Base-by-base conservation (phyloP, 129 eudicot genomes). In the Flaveria linearis region DNA sequence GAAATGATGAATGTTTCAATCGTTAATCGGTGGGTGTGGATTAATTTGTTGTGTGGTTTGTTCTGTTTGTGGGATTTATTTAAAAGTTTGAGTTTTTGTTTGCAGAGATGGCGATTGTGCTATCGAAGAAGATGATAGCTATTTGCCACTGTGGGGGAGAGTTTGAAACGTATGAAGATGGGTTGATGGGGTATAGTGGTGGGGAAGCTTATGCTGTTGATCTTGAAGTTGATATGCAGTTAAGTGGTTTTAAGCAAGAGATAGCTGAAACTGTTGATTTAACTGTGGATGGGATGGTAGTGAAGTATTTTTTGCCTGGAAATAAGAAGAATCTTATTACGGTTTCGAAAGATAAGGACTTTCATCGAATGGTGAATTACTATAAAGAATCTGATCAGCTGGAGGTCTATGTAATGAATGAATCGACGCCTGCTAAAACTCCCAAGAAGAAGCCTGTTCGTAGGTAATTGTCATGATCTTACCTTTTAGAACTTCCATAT, bases 161-260 rank as follows among this genome's bases (percentile, higher is more conserved):
- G 69, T 83, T 83, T 45, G 83, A 78, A 46, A 83, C 83, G 20
- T 76, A 69, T 74, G 76, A 73, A 42, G 83, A 83, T 62, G 86
- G 83, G 16, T 68, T 64, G 7, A 68, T 83, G 81, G 74, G 43
- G 23, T 83, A 83, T 56, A 68, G 52, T 47, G 86, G 83, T 61
- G 83, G 86, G 30, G 83, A 78, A 12, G 86, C 86, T 2, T 53
- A 83, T 74, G 86, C 81, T 23, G 79, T 83, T 75, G 86, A 83
- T 45, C 67, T 83, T 68, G 83, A 78, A 39, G 83, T 78, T 33
- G 28, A 61, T 30, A 83, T 69, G 83, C 79, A 68, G 33, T 78
- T 66, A 0, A 73, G 66, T 62, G 70, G 57, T 36, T 83, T 83
- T 42, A 74, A 68, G 60, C 75, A 63, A 56, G 86, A 83, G n/a